Conservation (phyloP, 805 yeast species). For the Kuraishia ogatae region DNA sequence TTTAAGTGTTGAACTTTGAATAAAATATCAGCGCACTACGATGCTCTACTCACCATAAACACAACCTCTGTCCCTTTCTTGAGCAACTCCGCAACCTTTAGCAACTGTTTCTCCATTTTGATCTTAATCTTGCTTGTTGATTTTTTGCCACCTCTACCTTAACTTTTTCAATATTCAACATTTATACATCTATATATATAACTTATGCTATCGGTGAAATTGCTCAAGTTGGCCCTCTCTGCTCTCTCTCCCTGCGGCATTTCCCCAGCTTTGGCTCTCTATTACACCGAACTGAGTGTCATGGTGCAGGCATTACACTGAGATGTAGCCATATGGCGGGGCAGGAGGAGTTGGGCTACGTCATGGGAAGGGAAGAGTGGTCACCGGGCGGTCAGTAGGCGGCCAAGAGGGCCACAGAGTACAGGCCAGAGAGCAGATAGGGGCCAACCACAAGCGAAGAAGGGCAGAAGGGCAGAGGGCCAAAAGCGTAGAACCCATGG, state of each 20-base stretch:
- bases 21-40: too few species aligned
- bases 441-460: too few species aligned
- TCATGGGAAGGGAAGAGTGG: too few species aligned
- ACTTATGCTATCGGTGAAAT: too few species aligned
- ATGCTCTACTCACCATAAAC: conserved; percentile 36
- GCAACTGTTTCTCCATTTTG: conserved; percentile 15
- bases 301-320: background rate
- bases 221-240: too few species aligned
- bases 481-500: background rate
- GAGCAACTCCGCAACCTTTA: conserved; percentile 14
- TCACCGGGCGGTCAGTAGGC: too few species aligned
- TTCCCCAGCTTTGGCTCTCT: background rate
- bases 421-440: too few species aligned
- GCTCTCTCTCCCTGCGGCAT: too few species aligned
- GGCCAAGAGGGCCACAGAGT: too few species aligned
- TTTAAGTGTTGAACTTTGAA: too few species aligned
- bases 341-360: background rate
- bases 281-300: background rate
- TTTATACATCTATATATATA: too few species aligned
- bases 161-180: too few species aligned
- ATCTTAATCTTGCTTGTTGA: background rate
- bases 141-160: background rate
- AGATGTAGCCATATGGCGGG: background rate
- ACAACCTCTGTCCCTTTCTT: conserved; percentile 32
- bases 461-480: background rate